A percentile compares a stretch with the other conserved stretches of the same genome.
Conservation (phyloP, 2,329 filamentous ascomycete genomes). For the Cytospora paraplurivora region DNA sequence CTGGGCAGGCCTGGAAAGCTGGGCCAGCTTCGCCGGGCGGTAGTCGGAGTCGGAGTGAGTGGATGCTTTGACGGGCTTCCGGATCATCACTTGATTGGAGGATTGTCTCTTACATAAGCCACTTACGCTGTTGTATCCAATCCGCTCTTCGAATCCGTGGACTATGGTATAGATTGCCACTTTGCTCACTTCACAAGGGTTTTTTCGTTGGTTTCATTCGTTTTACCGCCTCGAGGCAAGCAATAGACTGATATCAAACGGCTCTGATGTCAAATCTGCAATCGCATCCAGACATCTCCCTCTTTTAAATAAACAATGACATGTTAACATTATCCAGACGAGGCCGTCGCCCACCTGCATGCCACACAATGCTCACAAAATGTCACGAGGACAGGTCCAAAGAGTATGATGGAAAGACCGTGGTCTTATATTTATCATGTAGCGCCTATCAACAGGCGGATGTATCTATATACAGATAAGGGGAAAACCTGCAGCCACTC, state of each 20-base stretch:
- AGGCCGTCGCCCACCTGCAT: background rate
- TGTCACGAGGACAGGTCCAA: background rate
- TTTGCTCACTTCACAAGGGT: background rate
- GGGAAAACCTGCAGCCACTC: conserved; percentile 19
- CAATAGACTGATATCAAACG: too few species aligned
- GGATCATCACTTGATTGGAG: conserved; percentile 19
- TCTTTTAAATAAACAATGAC: too few species aligned
- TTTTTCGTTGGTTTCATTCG: too few species aligned
- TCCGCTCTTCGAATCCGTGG: background rate
- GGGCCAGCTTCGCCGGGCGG: too few species aligned
- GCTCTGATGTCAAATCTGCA: too few species aligned
- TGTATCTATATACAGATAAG: conserved; percentile 15
- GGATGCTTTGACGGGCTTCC: background rate
- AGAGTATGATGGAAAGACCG: conserved; percentile 9
- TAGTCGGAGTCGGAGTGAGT: background rate
- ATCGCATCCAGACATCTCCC: too few species aligned
- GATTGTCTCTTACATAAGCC: conserved; percentile 4
- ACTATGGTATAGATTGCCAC: background rate
- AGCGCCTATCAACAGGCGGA: conserved; percentile 1
- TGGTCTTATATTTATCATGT: conserved; percentile 4
- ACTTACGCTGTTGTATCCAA: too few species aligned
- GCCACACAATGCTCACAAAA: conserved; percentile 4
- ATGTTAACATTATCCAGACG: too few species aligned
- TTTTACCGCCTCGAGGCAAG: too few species aligned
- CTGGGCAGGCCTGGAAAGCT: background rate